Evolutionary conservation across 225 moss, liverwort and hornwort genomes (phyloP).

Genomic region (Rhytidiadelphus loreus): DNA sequence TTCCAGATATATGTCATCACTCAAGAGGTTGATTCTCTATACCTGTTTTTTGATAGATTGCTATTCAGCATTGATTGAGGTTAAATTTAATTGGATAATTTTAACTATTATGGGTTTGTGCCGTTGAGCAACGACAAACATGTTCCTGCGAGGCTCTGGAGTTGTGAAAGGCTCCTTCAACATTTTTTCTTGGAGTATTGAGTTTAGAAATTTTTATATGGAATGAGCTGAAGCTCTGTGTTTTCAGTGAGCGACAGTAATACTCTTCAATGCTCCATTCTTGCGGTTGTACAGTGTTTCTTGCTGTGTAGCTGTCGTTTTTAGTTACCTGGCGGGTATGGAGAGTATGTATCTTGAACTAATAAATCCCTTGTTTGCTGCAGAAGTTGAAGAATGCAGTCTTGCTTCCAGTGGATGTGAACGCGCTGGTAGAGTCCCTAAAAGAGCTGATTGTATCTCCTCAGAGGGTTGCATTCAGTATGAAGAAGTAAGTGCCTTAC

Average conservation of each 20-base stretch:
- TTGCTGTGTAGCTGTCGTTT: neutral
- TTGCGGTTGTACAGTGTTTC: neutral
- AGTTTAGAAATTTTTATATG: neutral
- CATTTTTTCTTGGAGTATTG: neutral
- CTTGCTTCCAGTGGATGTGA: slow-evolving; percentile 59
- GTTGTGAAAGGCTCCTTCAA: neutral
- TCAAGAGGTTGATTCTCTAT: slow-evolving; percentile 44
- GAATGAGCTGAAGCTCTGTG: neutral
- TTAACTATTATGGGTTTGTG: neutral
- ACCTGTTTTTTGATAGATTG: neutral
- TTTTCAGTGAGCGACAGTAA: neutral
- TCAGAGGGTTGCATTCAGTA: slow-evolving; percentile 56
- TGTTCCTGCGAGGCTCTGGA: neutral
- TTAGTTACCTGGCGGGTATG: neutral
- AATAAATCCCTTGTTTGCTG: neutral
- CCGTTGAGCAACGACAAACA: neutral
- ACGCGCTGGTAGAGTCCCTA: slow-evolving; percentile 38
- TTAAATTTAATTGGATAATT: neutral
- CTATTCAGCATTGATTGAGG: neutral
- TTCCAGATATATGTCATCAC: slow-evolving; percentile 88
- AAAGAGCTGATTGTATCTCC: slow-evolving; percentile 50
- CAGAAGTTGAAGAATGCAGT: slow-evolving; percentile 64
- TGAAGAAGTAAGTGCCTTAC: slow-evolving; percentile 36
- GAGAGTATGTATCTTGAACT: neutral
- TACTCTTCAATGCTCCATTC: neutral